Base-by-base conservation (phyloP, 2,329 filamentous ascomycete genomes). In the Aspergillus alliaceus region DNA sequence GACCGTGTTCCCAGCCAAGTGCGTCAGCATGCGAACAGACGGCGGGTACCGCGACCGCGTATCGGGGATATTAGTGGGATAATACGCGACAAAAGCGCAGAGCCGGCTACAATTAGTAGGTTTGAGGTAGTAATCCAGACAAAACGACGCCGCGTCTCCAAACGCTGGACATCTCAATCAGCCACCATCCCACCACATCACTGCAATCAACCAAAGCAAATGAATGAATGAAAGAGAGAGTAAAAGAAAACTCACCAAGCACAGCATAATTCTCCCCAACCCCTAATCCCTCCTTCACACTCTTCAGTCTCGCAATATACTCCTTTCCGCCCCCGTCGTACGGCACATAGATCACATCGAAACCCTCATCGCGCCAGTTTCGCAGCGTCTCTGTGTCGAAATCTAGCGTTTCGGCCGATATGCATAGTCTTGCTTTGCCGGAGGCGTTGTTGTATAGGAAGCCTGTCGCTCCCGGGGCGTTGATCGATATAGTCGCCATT, bases 1-100 rank as follows among this genome's bases (percentile, higher is more conserved):
- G n/a, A 85, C 72, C 0, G 74, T 77, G 0, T 62, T 60, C 2
- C 79, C 79, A 2, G 84, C 82, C 0, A 88, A 79, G 68, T 88
- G 86, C 0, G 86, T 81, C 6, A 85, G 70, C 1, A 87, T 79
- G 22, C 76, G 75, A 3, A 81, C 59, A 15, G 64, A 69, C 34
- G 66, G 66, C 15, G 77, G 69, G 59, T 75, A 75, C 27, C 62
- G 60, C 14, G 66, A 66, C 44, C 72, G 68, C 0, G 79, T 78
- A 37, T 80, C 76, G 0, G 86, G 85, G 53, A 88, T 83, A 14
- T 77, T 73, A 39, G 80, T 77, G 0, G 86, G 86, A 62, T 89
- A 88, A 75, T 88, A 88, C 18, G 84, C 85, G 24, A 87, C 75
- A 2, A 88, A 75, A 0, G 83, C 84, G 59, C 80, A 82, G 12